Evolutionary conservation across 768 basidiomycete species (phyloP).

Genomic region (Boletus subparvulus): DNA sequence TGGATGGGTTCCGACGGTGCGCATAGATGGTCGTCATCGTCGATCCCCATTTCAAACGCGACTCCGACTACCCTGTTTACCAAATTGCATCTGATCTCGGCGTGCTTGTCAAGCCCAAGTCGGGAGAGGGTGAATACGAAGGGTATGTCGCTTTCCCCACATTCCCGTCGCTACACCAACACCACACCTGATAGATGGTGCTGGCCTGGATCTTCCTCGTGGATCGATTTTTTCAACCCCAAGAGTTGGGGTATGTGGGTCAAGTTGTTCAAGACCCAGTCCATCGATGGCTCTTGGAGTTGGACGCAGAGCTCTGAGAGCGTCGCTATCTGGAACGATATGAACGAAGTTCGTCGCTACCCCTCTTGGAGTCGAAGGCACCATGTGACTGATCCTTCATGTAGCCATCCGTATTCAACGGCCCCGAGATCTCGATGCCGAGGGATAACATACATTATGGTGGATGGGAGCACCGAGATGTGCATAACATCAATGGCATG

Average conservation of each 20-base stretch:
- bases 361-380: not conserved
- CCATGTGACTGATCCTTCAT: conserved; percentile 7
- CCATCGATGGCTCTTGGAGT: conserved; percentile 57
- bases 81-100: conserved; percentile 79
- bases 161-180: not conserved
- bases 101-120: conserved; percentile 78
- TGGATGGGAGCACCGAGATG: conserved; percentile 97
- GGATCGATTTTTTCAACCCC: conserved; percentile 98
- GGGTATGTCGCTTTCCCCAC: conserved; percentile 41
- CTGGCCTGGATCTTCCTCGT: conserved; percentile 94
- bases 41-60: conserved; percentile 93
- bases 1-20: not conserved
- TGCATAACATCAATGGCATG: conserved; percentile 99
- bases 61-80: conserved; percentile 77
- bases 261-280: conserved; percentile 68
- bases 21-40: conserved; percentile 94
- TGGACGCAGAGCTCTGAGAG: conserved; percentile 81
- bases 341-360: conserved; percentile 82
- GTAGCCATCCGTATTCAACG: conserved; percentile 98
- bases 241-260: conserved; percentile 90
- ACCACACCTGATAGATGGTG: conserved; percentile 59
- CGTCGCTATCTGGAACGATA: conserved; percentile 98
- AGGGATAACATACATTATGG: conserved; percentile 81
- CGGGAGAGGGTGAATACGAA: conserved; percentile 83
- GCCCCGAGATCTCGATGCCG: conserved; percentile 89